These are phyloP conservation scores for Croton setiger DNA, from an alignment of 441 rosid genomes.

Conservation along the genomic window DNA sequence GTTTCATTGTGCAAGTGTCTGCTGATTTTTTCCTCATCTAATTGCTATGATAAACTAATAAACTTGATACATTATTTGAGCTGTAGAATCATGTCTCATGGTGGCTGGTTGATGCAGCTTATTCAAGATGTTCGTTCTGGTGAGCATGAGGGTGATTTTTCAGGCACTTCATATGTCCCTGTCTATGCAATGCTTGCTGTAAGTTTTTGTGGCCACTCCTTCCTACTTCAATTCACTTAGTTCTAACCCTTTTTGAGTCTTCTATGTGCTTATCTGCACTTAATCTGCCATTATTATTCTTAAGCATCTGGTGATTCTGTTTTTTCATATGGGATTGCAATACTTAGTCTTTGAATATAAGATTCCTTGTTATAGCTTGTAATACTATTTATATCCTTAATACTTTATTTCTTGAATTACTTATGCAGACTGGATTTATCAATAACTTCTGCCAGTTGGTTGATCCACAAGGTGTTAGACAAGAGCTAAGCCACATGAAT, in stretches of 20 bases:
- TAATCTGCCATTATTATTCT: too few relatives aligned
- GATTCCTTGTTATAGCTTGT: background rate
- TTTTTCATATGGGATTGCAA: background rate
- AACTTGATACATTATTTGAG: background rate
- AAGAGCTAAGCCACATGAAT: slow-evolving; percentile 74
- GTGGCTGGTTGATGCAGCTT: slow-evolving; percentile 48
- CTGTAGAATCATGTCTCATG: background rate
- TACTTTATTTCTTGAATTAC: slow-evolving; percentile 20
- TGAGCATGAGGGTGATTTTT: slow-evolving; percentile 67
- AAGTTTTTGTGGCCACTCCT: slow-evolving; percentile 28
- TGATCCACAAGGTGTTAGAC: slow-evolving; percentile 78
- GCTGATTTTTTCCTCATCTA: background rate
- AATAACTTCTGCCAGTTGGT: slow-evolving; percentile 81
- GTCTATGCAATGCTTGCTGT: slow-evolving; percentile 91
- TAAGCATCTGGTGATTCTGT: background rate
- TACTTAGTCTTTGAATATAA: background rate
- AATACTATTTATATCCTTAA: slow-evolving; percentile 1
- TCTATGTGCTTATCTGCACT: background rate
- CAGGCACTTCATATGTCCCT: slow-evolving; percentile 73
- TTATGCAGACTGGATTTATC: slow-evolving; percentile 72
- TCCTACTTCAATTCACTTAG: background rate
- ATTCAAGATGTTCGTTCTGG: slow-evolving; percentile 69
- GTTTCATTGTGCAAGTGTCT: background rate
- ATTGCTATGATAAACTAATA: background rate
- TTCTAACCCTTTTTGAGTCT: slow-evolving; percentile 6